These are phyloP conservation scores for Neofusicoccum kwambonambiense DNA, from an alignment of 2,329 filamentous ascomycete genomes.

Conservation along the genomic window DNA sequence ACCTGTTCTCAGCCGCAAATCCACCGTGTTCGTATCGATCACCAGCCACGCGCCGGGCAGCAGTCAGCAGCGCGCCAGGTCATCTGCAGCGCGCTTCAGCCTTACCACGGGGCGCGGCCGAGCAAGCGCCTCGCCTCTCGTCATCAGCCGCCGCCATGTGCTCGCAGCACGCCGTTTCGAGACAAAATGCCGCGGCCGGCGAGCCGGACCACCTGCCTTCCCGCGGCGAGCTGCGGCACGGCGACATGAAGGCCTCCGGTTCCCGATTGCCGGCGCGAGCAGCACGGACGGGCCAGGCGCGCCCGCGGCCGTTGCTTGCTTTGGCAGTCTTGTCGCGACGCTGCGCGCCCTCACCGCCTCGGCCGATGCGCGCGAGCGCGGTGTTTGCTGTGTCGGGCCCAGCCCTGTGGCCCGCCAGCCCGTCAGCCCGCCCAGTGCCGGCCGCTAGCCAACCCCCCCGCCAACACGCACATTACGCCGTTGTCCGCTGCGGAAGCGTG, in stretches of 20 bases:
- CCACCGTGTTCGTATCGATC: neutral
- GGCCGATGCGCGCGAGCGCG: neutral
- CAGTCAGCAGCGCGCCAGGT: neutral
- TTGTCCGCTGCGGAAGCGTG: conserved; percentile 8
- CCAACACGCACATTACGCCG: neutral
- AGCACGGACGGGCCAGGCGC: neutral
- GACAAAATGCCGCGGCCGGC: neutral
- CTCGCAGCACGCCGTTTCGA: neutral
- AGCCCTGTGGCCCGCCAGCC: neutral
- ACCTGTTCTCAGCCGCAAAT: conserved; percentile 2
- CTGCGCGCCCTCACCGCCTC: neutral
- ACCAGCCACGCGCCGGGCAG: conserved; percentile 6
- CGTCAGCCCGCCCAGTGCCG: neutral
- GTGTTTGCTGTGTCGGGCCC: neutral
- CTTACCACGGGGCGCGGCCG: conserved; percentile 8
- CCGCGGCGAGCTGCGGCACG: neutral
- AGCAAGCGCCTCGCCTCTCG: neutral
- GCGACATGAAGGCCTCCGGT: neutral
- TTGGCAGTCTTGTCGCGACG: neutral
- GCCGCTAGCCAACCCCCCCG: conserved; percentile 17
- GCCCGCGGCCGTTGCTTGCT: neutral
- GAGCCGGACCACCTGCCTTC: neutral
- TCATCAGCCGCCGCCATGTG: conserved; percentile 8
- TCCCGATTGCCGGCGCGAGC: neutral
- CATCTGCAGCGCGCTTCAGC: neutral